A percentile compares a stretch with the other conserved stretches of the same genome.
phyloP scores from a whole-genome alignment of 2,329 filamentous ascomycete genomes.

The Monilinia vaccinii-corymbosi region DNA sequence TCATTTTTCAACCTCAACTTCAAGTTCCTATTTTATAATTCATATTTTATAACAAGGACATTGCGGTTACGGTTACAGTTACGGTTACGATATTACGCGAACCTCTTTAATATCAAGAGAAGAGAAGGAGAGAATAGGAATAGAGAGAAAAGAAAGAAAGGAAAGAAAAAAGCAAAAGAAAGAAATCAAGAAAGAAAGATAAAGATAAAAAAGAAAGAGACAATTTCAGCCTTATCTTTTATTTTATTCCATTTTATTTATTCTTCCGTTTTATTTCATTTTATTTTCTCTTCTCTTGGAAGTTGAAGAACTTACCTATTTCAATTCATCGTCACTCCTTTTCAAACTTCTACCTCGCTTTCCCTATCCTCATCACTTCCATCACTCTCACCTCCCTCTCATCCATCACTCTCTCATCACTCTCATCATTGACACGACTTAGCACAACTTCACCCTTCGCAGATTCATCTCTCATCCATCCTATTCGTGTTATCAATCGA shows the following conservation, averaged over 20 bases:
- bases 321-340: slow-evolving; percentile 2
- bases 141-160: too few relatives aligned
- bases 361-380: neutral
- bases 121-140: too few relatives aligned
- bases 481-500: neutral
- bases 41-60: too few relatives aligned
- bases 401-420: too few relatives aligned
- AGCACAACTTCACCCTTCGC: too few relatives aligned
- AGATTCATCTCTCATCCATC: neutral
- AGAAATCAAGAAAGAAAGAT: neutral
- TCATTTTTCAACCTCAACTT: too few relatives aligned
- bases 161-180: neutral
- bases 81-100: too few relatives aligned
- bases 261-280: neutral
- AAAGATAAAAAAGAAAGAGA: neutral
- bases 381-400: neutral
- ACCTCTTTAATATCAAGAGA: too few relatives aligned
- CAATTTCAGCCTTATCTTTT: slow-evolving; percentile 7
- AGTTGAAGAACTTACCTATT: neutral
- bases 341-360: neutral
- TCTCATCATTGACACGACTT: too few relatives aligned
- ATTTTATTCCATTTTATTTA: too few relatives aligned
- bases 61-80: too few relatives aligned
- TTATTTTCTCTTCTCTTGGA: neutral
- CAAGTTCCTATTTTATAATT: too few relatives aligned